Percentiles rank a stretch among this genome's conserved stretches.
These are phyloP conservation scores for Cystoisospora suis DNA, from an alignment of 169 alveolate genomes.

Conservation along the genomic window DNA sequence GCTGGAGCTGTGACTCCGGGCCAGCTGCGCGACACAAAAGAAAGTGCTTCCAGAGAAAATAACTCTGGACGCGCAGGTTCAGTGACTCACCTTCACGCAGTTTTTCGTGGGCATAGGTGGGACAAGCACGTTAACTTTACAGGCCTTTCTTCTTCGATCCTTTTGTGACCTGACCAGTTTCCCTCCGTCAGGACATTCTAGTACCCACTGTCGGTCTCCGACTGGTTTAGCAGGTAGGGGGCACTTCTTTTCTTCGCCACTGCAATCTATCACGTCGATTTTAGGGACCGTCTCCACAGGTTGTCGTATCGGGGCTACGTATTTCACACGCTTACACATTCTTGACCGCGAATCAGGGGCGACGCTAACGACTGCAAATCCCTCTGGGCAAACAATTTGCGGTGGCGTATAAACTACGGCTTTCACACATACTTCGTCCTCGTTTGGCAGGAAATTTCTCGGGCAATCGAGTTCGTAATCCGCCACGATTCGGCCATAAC, in stretches of 20 bases:
- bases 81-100: conserved; percentile 7
- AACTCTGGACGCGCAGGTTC: neutral
- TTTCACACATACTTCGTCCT: conserved; percentile 35
- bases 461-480: conserved; percentile 53
- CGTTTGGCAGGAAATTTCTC: conserved; percentile 20
- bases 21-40: too few relatives aligned
- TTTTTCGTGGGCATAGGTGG: conserved; percentile 2
- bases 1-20: too few relatives aligned
- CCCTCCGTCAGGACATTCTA: conserved; percentile 22
- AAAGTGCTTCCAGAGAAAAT: too few relatives aligned
- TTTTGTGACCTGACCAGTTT: conserved; percentile 8
- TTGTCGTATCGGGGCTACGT: conserved; percentile 14
- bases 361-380: conserved; percentile 6
- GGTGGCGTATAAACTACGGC: conserved; percentile 26
- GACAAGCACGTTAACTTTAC: neutral
- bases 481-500: conserved; percentile 42
- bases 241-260: neutral
- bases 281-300: neutral
- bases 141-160: neutral
- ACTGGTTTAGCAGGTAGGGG: neutral
- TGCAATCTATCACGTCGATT: neutral
- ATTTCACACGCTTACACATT: conserved; percentile 10
- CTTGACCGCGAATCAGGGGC: neutral
- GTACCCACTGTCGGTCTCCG: conserved; percentile 35
- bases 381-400: neutral